These are phyloP conservation scores for Ophiosphaerella korrae DNA, from an alignment of 2,329 filamentous ascomycete genomes.

Conservation along the genomic window DNA sequence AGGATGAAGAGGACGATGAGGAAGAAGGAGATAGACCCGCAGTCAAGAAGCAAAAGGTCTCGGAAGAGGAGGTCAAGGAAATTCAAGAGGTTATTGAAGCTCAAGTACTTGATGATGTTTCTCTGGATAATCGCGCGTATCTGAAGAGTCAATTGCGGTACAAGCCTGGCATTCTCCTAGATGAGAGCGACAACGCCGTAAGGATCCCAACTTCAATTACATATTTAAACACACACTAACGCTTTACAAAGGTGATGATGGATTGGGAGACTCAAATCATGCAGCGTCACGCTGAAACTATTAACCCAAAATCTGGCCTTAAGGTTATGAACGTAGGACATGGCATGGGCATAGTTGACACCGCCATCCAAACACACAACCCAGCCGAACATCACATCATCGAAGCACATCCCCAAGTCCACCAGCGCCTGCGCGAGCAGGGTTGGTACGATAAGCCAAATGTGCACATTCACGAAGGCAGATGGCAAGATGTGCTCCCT, in stretches of 20 bases:
- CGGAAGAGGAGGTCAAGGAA: constrained; percentile 32
- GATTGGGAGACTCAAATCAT: constrained; percentile 89
- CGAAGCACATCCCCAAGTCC: constrained; percentile 80
- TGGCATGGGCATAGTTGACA: constrained; percentile 88
- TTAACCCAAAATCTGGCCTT: constrained; percentile 66
- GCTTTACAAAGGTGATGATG: constrained; percentile 68
- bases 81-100: constrained; percentile 31
- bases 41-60: constrained; percentile 42
- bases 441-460: constrained; percentile 70
- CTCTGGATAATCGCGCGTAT: constrained; percentile 49
- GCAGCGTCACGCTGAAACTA: constrained; percentile 72
- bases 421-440: constrained; percentile 68
- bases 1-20: constrained; percentile 28
- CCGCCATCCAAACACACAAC: constrained; percentile 70
- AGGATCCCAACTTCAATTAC: no score
- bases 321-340: constrained; percentile 85
- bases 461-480: constrained; percentile 68
- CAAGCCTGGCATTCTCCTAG: constrained; percentile 61
- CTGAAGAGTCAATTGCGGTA: constrained; percentile 41
- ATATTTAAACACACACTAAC: no score
- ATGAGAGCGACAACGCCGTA: constrained; percentile 77
- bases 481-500: constrained; percentile 82
- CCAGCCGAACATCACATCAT: constrained; percentile 80
- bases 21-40: constrained; percentile 31
- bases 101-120: constrained; percentile 40